Base-by-base conservation (phyloP, 768 basidiomycete genomes). In the Cystofilobasidium ferigula region DNA sequence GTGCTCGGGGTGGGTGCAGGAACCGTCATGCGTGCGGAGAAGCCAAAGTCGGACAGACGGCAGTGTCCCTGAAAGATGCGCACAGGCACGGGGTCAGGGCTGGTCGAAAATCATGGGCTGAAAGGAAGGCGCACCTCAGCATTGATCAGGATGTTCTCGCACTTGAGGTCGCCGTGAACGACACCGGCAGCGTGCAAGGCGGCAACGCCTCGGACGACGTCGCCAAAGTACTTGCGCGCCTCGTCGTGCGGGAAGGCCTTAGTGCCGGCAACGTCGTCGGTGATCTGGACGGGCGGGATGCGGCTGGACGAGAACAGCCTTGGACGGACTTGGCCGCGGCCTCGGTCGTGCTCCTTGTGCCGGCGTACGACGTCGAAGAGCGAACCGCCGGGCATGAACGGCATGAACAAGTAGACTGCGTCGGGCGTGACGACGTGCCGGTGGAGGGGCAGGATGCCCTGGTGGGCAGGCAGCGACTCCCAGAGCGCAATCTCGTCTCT, bases 111-210 rank as follows among this genome's bases (percentile, higher is more conserved):
- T n/a, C n/a, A 20, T 58, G 7, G 6, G n/a, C 20, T 14, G 56
- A 5, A 58, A 35, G 36, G 32, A 28, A 3, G 24, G 45, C 65
- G 58, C 14, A 75, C 76, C 1, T 83, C 84, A 74, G 89, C 87
- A 75, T 93, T 89, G 61, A 93, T 85, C 48, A 98, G 83, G 57
- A 98, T 84, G 78, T 99, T 99, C 78, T 98, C 95, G 67, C 95
- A 83, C 79, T 99, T 99, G 75, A 99, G 79, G 77, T 99, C 95
- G 71, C 91, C 83, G 78, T 99, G 94, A 62, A 93, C 86, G 71
- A 86, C 83, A 10, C 81, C 77, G 7, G 73, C 74, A 58, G 73
- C 72, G 63, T 76, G 75, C 57, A 77, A 64, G 20, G 71, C 75
- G 40, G 71, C 54, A 9, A 77, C 72, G 9, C 75, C 76, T 7